Conservation (phyloP, 352 stramenopile species). For the Phytophthora podocarpi region DNA sequence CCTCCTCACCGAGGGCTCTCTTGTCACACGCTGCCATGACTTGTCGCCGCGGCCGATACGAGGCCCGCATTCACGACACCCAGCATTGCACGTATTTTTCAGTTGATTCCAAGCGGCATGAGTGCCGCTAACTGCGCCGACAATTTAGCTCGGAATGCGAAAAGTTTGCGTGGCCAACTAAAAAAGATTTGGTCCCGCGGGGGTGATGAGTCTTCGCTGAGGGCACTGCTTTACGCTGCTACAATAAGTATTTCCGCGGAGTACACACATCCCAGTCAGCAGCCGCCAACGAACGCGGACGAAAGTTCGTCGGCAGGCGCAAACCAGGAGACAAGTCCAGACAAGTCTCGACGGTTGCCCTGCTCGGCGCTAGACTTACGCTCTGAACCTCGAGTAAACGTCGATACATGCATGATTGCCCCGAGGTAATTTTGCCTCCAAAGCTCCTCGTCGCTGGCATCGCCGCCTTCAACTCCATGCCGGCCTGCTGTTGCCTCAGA, state of each 20-base stretch:
- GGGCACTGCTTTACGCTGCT: constrained; percentile 3
- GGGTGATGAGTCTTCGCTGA: constrained; percentile 10
- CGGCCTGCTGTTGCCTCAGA: neutral
- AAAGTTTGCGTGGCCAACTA: constrained; percentile 21
- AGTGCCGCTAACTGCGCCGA: neutral
- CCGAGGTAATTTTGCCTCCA: neutral
- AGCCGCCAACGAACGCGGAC: constrained; percentile 24
- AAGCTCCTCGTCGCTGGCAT: neutral
- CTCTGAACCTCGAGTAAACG: neutral
- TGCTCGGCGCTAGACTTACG: neutral
- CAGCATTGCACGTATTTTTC: neutral
- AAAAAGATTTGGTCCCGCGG: constrained; percentile 22
- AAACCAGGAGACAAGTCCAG: constrained; percentile 11
- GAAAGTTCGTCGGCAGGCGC: constrained; percentile 30
- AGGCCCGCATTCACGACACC: too few species aligned
- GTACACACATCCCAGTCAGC: constrained; percentile 19
- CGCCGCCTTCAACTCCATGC: too few species aligned
- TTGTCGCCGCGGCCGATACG: too few species aligned
- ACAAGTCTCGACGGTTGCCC: constrained; percentile 13
- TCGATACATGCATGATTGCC: neutral
- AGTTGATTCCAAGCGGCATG: neutral
- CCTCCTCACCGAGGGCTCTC: neutral
- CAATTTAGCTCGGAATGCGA: too few species aligned
- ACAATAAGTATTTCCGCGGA: constrained; percentile 18
- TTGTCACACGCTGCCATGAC: neutral